A percentile compares a stretch with the other conserved stretches of the same genome.
Conservation (phyloP, 2,329 filamentous ascomycete species). For the Fusarium sublunatum region DNA sequence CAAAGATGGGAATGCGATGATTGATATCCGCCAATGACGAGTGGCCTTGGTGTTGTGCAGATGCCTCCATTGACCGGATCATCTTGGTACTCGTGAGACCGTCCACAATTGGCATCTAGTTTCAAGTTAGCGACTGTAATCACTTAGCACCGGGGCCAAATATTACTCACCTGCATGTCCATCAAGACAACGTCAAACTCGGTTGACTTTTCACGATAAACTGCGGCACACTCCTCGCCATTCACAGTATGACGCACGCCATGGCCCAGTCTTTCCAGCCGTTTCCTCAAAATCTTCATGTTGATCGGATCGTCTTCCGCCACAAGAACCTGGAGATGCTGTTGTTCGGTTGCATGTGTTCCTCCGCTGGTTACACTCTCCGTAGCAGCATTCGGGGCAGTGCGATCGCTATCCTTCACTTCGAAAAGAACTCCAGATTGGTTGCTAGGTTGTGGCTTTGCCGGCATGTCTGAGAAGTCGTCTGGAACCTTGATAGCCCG, state of each 20-base stretch:
- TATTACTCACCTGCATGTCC: conserved; percentile 85
- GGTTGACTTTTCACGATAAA: conserved; percentile 71
- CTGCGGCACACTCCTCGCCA: conserved; percentile 82
- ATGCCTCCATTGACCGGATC: conserved; percentile 79
- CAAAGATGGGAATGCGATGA: conserved; percentile 81
- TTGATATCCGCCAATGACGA: conserved; percentile 70
- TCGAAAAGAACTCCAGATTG: conserved; percentile 56
- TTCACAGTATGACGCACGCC: conserved; percentile 79
- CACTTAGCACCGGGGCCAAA: not conserved
- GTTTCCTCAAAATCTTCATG: conserved; percentile 81
- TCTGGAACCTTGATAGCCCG: conserved; percentile 62
- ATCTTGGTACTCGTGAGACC: conserved; percentile 84
- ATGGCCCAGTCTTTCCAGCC: conserved; percentile 81
- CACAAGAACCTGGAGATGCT: conserved; percentile 72
- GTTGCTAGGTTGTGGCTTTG: conserved; percentile 46
- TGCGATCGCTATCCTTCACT: conserved; percentile 41
- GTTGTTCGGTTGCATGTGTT: conserved; percentile 34
- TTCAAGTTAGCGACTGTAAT: conserved; percentile 3
- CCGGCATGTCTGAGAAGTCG: conserved; percentile 54
- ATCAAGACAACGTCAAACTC: conserved; percentile 85
- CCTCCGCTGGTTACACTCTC: conserved; percentile 43
- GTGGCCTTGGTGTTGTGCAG: conserved; percentile 58
- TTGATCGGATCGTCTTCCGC: conserved; percentile 93
- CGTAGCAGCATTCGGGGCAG: conserved; percentile 18
- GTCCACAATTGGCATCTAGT: conserved; percentile 93